Base-by-base conservation (phyloP, 108 stramenopile species). In the Cylindrotheca fusiformis region DNA sequence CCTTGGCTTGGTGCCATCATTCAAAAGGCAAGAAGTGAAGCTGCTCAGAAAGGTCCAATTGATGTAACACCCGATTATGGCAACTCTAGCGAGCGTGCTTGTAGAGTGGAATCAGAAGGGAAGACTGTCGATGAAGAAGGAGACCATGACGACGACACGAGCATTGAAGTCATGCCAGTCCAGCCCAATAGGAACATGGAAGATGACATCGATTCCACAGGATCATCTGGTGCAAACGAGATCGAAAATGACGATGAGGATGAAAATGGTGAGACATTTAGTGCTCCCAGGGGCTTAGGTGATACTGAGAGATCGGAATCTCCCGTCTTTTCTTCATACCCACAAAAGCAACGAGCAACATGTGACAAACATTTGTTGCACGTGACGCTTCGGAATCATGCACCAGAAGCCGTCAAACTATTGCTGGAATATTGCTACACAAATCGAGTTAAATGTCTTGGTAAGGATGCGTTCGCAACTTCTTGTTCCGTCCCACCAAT, bases 361-460 rank as follows among this genome's bases (percentile, higher is more conserved):
- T 10, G 56, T 68, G 17, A 75, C 32, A 36, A 63, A 26, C 32
- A 62, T 49, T 20, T 71, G 21, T 49, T 78, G 47, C 32, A 33
- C 46, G 71, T 79, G 29, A 56, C 65, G 2, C 44, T 79, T 8
- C 36, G 52, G 5, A 75, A 90, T 49, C 87, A 94, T 63, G 63
- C 89, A 25, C 88, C 93, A 1, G 84, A 94, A 48, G 87, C 93
- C n/a, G 81, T 94, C 30, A 82, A 84, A 52, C 64, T 94, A 21
- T 61, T 94, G n/a, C 63, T 94, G 52, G 93, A 94, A 60, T 91
- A 94, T 60, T 78, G 82, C 67, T 94, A 90, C 72, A 94, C 90
- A 1, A 91, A 94, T 62, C 84, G 90, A 51, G 87, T 91, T 19
- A 67, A 65, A 12, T 64, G 72, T 14, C 78, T 94, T 8, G 93